phyloP scores from a whole-genome alignment of 192 early-diverging fungal species.

The Backusella liffmaniae region DNA sequence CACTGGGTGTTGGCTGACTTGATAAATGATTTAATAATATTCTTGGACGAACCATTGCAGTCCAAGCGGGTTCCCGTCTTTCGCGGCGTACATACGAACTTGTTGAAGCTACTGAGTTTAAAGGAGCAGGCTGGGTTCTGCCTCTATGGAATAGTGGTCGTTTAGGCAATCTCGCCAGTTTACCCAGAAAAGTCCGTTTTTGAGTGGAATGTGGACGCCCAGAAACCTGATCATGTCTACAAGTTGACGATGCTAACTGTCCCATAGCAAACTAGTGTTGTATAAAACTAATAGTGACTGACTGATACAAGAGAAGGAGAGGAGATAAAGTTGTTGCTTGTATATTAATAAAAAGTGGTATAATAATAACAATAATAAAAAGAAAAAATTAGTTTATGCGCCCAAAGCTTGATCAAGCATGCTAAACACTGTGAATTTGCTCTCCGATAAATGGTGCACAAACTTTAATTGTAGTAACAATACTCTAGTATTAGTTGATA shows the following conservation, averaged over 20 bases:
- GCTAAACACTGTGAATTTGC: neutral
- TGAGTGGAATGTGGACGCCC: slow-evolving; percentile 1
- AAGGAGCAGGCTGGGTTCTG: neutral
- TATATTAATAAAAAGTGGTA: neutral
- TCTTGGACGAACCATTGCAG: slow-evolving; percentile 6
- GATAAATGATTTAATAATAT: neutral
- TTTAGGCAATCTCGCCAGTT: slow-evolving; percentile 6
- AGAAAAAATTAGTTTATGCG: neutral
- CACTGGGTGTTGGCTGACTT: neutral
- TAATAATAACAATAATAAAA: neutral
- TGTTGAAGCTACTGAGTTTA: neutral
- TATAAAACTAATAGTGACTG: neutral
- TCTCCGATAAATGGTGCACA: neutral
- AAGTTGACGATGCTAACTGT: slow-evolving; percentile 21
- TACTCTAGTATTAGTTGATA: no score
- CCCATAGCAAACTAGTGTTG: slow-evolving; percentile 6
- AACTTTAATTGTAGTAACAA: neutral
- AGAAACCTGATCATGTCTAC: slow-evolving; percentile 21
- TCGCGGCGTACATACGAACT: slow-evolving; percentile 12
- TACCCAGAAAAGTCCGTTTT: slow-evolving; percentile 8
- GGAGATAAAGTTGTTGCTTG: neutral
- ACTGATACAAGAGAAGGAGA: neutral
- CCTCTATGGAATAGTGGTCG: neutral
- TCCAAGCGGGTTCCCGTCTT: slow-evolving; percentile 3
- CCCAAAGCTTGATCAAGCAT: neutral